Percentiles rank a stretch among this genome's conserved stretches.
Evolutionary conservation across 2,329 filamentous ascomycete species (phyloP).

Genomic region (Neocatenulostroma microsporum): DNA sequence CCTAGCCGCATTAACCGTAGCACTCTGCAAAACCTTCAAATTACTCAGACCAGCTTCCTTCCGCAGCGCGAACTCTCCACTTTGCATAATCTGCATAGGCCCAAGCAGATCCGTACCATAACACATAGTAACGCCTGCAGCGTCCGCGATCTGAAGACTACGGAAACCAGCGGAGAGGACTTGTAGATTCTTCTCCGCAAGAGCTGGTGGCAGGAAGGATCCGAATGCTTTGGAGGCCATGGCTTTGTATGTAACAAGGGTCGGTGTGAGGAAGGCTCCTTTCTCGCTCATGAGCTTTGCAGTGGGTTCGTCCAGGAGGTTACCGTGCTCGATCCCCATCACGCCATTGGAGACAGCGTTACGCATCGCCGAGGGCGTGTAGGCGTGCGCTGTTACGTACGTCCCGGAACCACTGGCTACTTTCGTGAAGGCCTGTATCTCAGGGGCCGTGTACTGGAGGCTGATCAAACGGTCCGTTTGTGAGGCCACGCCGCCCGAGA

Average conservation of each 20-base stretch:
- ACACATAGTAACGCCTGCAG: constrained; percentile 50
- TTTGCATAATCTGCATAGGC: constrained; percentile 43
- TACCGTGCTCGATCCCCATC: constrained; percentile 52
- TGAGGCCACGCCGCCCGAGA: constrained; percentile 49
- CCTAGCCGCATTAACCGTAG: constrained; percentile 47
- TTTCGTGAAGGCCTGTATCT: constrained; percentile 48
- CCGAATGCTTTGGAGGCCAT: constrained; percentile 39
- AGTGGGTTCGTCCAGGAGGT: constrained; percentile 53
- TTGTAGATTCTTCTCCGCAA: constrained; percentile 44
- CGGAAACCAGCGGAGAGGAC: constrained; percentile 43
- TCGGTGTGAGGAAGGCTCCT: constrained; percentile 47
- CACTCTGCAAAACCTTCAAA: constrained; percentile 42
- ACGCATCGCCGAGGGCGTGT: constrained; percentile 48
- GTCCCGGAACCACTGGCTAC: constrained; percentile 44
- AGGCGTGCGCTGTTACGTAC: constrained; percentile 52
- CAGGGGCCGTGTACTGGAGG: constrained; percentile 50
- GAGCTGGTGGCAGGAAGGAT: constrained; percentile 39
- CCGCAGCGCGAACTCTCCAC: constrained; percentile 43
- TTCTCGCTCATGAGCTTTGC: constrained; percentile 45
- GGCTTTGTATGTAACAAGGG: constrained; percentile 44
- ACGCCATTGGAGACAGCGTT: constrained; percentile 51
- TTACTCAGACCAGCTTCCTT: constrained; percentile 36
- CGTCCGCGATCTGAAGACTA: constrained; percentile 42
- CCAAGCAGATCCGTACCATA: constrained; percentile 51
- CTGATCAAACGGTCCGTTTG: constrained; percentile 49